Conservation (phyloP, 2,329 filamentous ascomycete genomes). For the Pseudogymnoascus sp. region DNA sequence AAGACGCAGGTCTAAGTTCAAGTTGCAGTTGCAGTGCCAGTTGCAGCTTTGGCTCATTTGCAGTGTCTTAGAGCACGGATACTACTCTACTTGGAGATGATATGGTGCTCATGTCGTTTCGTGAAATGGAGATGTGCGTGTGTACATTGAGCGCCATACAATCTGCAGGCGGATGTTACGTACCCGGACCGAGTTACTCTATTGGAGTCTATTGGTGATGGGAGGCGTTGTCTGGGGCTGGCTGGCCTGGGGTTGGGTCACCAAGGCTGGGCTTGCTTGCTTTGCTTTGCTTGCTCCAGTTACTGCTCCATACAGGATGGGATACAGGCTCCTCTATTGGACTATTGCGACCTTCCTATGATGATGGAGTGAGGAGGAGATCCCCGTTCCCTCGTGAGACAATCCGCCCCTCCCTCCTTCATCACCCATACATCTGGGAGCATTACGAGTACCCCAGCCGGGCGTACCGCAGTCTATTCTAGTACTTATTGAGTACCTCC, state of each 20-base stretch:
- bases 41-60: neutral
- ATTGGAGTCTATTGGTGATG: neutral
- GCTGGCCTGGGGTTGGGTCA: neutral
- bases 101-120: no score
- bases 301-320: neutral
- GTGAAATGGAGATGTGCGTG: neutral
- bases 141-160: neutral
- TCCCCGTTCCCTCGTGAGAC: neutral
- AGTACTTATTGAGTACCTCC: neutral
- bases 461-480: neutral
- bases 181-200: neutral
- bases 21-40: neutral
- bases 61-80: neutral
- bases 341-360: neutral
- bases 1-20: neutral
- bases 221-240: neutral
- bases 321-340: neutral
- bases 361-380: neutral
- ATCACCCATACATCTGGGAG: neutral
- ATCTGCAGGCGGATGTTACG: neutral
- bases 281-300: neutral
- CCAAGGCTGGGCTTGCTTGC: neutral
- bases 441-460: neutral
- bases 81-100: neutral
- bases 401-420: neutral